A percentile compares a stretch with the other conserved stretches of the same genome.
Evolutionary conservation across 495 filamentous ascomycete species (phyloP).

Genomic region (Aspergillus baeticus): DNA sequence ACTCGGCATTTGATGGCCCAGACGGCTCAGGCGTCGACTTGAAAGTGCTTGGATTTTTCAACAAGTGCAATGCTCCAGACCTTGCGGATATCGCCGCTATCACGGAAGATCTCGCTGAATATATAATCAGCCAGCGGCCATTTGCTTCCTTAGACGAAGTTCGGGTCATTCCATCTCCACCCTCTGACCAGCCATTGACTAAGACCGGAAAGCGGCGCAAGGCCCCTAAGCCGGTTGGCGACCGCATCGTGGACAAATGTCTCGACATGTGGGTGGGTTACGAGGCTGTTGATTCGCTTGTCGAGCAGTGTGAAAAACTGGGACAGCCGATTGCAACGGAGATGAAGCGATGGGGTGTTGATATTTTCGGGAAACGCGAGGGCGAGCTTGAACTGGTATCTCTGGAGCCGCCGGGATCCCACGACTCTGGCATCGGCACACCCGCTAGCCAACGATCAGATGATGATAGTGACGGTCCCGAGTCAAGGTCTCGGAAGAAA

Average conservation of each 20-base stretch:
- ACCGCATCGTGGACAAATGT: constrained; percentile 71
- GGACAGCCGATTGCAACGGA: constrained; percentile 65
- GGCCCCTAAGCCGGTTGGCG: constrained; percentile 57
- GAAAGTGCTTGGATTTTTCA: constrained; percentile 77
- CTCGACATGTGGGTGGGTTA: constrained; percentile 70
- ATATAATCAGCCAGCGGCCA: constrained; percentile 67
- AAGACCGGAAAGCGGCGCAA: constrained; percentile 49
- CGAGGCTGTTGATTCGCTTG: constrained; percentile 77
- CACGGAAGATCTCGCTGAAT: constrained; percentile 61
- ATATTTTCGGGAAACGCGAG: constrained; percentile 64
- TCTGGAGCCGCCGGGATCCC: constrained; percentile 47
- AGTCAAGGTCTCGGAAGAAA: constrained; percentile 34
- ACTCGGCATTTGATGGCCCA: constrained; percentile 46
- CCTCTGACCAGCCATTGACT: constrained; percentile 40
- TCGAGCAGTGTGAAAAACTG: constrained; percentile 65
- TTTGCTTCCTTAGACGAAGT: constrained; percentile 64
- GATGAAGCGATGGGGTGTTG: constrained; percentile 76
- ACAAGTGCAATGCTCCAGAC: constrained; percentile 68
- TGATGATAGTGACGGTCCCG: constrained; percentile 49
- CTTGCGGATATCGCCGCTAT: constrained; percentile 75
- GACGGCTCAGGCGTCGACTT: constrained; percentile 42
- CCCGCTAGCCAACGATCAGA: constrained; percentile 55
- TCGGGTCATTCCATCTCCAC: constrained; percentile 54
- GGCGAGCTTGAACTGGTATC: constrained; percentile 70
- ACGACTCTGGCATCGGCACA: constrained; percentile 75